Conservation (phyloP, 345 rosid genomes). For the Moringa oleifera region DNA sequence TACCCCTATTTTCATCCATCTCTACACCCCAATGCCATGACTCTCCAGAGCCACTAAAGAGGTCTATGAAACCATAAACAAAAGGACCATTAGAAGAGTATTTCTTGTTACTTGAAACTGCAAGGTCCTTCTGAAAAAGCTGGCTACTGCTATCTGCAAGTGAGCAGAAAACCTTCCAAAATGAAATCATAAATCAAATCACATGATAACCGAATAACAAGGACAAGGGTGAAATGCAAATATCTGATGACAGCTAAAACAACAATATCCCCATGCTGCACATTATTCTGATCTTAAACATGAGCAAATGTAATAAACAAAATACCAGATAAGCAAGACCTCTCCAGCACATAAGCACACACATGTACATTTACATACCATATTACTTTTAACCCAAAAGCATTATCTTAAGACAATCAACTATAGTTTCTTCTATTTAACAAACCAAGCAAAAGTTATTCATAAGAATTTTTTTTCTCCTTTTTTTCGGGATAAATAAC, state of each 20-base stretch:
- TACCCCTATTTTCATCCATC: conserved; percentile 53
- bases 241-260: neutral
- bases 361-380: no score
- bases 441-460: no score
- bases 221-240: neutral
- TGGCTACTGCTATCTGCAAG: conserved; percentile 30
- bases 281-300: no score
- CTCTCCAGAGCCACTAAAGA: conserved; percentile 80
- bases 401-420: no score
- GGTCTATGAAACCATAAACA: conserved; percentile 83
- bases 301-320: no score
- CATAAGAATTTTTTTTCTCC: no score
- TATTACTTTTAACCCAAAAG: no score
- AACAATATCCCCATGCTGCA: neutral
- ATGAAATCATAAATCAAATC: conserved; percentile 7
- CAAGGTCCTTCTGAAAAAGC: conserved; percentile 34
- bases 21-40: conserved; percentile 71
- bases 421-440: no score
- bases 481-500: no score
- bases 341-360: no score
- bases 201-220: neutral
- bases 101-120: conserved; percentile 39
- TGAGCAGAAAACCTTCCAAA: conserved; percentile 42
- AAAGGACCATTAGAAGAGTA: conserved; percentile 47
- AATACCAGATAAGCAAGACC: no score